phyloP scores from a whole-genome alignment of 441 rosid genomes.

The Erodium chrysanthum region DNA sequence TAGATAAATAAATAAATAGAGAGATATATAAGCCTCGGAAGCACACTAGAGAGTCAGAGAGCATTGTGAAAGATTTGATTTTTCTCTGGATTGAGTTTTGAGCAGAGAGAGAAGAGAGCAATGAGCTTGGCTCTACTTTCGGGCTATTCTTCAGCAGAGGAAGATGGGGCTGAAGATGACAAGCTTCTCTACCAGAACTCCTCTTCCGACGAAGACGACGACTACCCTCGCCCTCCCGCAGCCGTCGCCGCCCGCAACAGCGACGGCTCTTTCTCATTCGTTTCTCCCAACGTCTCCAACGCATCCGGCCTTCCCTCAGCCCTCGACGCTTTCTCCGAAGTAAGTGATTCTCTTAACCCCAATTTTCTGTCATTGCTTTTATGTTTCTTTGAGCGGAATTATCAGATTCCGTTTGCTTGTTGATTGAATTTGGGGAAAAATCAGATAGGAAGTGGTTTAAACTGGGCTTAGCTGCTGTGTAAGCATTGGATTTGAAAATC shows the following conservation, averaged over 20 bases:
- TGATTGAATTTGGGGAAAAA: no score
- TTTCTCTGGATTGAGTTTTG: not conserved
- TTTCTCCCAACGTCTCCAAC: constrained; percentile 30
- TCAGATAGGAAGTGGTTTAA: no score
- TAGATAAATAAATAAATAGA: no score
- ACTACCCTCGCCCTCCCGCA: constrained; percentile 18
- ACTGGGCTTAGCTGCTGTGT: no score
- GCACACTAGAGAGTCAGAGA: not conserved
- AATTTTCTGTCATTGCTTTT: not conserved
- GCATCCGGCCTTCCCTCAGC: constrained; percentile 67
- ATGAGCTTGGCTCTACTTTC: constrained; percentile 83
- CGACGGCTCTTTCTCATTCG: constrained; percentile 22
- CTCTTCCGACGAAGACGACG: constrained; percentile 40
- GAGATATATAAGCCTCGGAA: no score
- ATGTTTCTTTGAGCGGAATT: no score
- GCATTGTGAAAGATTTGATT: not conserved
- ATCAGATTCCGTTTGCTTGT: no score
- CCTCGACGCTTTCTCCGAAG: constrained; percentile 71
- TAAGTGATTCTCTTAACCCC: constrained; percentile 12
- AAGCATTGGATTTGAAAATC: no score
- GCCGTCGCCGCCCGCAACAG: not conserved
- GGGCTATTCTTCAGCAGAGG: constrained; percentile 72
- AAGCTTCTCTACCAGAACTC: constrained; percentile 20
- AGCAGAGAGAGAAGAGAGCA: not conserved
- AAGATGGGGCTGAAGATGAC: constrained; percentile 25